Percentiles rank a stretch among this genome's conserved stretches.
Evolutionary conservation across 495 filamentous ascomycete genomes (phyloP).

Genomic region (Penicillium pulvis): DNA sequence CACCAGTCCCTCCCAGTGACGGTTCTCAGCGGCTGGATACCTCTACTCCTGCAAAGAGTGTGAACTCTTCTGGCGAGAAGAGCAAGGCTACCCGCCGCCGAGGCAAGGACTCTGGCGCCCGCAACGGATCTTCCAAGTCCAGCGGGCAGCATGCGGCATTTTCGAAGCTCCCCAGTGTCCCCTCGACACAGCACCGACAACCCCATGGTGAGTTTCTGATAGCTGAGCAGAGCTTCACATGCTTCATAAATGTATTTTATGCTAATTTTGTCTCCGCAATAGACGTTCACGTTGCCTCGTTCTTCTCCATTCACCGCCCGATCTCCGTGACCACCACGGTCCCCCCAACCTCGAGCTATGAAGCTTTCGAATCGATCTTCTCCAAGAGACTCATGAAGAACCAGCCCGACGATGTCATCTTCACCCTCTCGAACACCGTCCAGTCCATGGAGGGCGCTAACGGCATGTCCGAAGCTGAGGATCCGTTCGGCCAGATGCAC

Average conservation of each 20-base stretch:
- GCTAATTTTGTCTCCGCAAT: not conserved
- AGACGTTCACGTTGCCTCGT: slow-evolving; percentile 87
- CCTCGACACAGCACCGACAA: slow-evolving; percentile 77
- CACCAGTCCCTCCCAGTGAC: slow-evolving; percentile 47
- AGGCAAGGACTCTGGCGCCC: slow-evolving; percentile 40
- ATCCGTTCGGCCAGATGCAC: slow-evolving; percentile 50
- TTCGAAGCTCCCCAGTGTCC: slow-evolving; percentile 75
- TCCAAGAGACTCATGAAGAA: slow-evolving; percentile 50
- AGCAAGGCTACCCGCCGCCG: slow-evolving; percentile 39
- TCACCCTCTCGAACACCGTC: slow-evolving; percentile 74
- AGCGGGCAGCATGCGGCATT: slow-evolving; percentile 44
- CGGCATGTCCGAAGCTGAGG: slow-evolving; percentile 46
- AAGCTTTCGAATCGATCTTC: slow-evolving; percentile 82
- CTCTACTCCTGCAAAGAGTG: slow-evolving; percentile 44
- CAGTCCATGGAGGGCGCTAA: slow-evolving; percentile 67
- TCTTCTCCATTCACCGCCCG: slow-evolving; percentile 95
- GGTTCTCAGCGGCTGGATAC: slow-evolving; percentile 44
- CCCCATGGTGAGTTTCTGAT: slow-evolving; percentile 61
- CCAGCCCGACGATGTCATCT: slow-evolving; percentile 67
- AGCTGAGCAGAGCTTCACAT: not conserved
- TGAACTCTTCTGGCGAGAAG: slow-evolving; percentile 42
- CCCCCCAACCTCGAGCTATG: slow-evolving; percentile 68
- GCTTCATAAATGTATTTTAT: not conserved
- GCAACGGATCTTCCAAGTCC: slow-evolving; percentile 39
- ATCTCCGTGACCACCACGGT: slow-evolving; percentile 83